Evolutionary conservation across 2,329 filamentous ascomycete genomes (phyloP), one percentile per base, ranked within the genome.

Genomic region (Fusarium sp.): DNA sequence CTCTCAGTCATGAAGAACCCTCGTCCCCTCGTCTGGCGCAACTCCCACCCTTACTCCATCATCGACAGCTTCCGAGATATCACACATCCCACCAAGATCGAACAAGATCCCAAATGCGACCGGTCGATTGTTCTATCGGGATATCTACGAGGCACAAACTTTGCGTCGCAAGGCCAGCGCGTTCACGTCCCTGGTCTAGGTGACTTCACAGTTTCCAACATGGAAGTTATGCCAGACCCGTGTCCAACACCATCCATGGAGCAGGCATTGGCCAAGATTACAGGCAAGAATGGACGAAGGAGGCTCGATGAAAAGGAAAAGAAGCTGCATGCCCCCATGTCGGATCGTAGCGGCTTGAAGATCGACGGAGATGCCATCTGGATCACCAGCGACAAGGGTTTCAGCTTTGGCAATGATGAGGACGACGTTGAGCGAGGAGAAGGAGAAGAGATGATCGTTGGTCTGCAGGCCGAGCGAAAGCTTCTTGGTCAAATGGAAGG

Each of bases 1-100:
- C 83, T 99, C 66, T 96, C 92, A 19, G 93, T 99, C 67, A 99
- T 99, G 96, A 99, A 99, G 83, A 99, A 97, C 74, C 94, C 96
- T 5, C 86, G 95, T 57, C 95, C 95, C n/a, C 82, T 99, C 28
- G 83, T 99, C 38, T 99, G 95, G 94, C 86, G 96, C 58, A 99
- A 99, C 75, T 91, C 92, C 2, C 95, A 99, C 80, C 93, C 94
- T 5, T 99, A 99, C 76, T 88, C 92, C 55, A 82, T 99, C 51
- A 91, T 95, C 56, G 95, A 99, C 79, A 92, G 93, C 64, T 96
- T 98, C 77, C 85, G 96, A 69, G 95, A 99, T 76, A 88, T 99
- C 49, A 99, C 95, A 0, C 92, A 96, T 32, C 95, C 96, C 1
- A 96, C 92, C 9, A 88, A 91, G 68, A 90, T 98, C 40, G 96